Percentiles rank a stretch among this genome's conserved stretches.
phyloP scores from a whole-genome alignment of 306 rosid genomes.

The Luffa aegyptiaca region DNA sequence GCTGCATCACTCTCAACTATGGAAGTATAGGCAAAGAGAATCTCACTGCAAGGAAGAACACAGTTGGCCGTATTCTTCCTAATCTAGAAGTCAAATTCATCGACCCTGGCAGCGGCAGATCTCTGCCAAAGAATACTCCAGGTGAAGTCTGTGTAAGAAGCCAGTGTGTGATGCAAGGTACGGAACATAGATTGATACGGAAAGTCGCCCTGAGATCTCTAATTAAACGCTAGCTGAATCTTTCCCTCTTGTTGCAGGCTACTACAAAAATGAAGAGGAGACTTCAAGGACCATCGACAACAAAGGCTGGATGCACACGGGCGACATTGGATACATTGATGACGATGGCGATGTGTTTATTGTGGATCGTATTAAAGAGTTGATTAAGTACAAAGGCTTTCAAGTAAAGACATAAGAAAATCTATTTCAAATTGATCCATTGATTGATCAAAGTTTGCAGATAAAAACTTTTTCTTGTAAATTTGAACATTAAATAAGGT shows the following conservation, averaged over 20 bases:
- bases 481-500: neutral
- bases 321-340: slow-evolving; percentile 78
- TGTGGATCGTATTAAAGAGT: slow-evolving; percentile 45
- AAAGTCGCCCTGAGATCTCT: neutral
- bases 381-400: slow-evolving; percentile 49
- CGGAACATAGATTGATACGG: neutral
- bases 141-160: slow-evolving; percentile 88
- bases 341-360: slow-evolving; percentile 68
- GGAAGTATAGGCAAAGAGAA: slow-evolving; percentile 26
- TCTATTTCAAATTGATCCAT: neutral
- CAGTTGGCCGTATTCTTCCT: slow-evolving; percentile 79
- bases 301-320: slow-evolving; percentile 85
- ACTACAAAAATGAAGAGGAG: slow-evolving; percentile 68
- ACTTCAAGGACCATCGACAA: slow-evolving; percentile 64
- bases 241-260: slow-evolving; percentile 29
- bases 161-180: slow-evolving; percentile 89
- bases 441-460: neutral
- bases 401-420: slow-evolving; percentile 26
- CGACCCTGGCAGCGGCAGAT: slow-evolving; percentile 59
- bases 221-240: neutral
- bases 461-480: neutral
- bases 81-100: slow-evolving; percentile 78
- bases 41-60: slow-evolving; percentile 37
- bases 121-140: slow-evolving; percentile 67
- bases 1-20: slow-evolving; percentile 81